phyloP scores from a whole-genome alignment of 495 filamentous ascomycete species.

The Tuber indicum region DNA sequence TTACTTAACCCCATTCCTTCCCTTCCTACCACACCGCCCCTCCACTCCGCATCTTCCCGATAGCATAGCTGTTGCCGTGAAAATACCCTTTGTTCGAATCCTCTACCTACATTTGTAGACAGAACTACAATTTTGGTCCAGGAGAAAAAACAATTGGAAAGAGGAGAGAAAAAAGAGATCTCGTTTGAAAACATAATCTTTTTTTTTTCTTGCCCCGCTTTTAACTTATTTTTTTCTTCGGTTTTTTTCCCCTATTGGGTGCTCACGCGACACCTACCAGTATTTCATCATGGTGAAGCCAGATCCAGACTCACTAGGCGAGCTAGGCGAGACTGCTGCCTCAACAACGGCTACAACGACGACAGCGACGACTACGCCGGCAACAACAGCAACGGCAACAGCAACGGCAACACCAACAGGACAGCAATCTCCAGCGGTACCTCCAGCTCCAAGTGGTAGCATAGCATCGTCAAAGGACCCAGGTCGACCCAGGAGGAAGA shows the following conservation, averaged over 20 bases:
- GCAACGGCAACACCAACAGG: background rate
- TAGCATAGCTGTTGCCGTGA: background rate
- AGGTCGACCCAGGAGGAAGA: constrained; percentile 80
- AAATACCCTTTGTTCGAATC: background rate
- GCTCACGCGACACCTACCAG: background rate
- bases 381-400: background rate
- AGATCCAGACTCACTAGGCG: constrained; percentile 2
- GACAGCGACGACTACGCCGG: background rate
- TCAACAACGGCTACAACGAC: background rate
- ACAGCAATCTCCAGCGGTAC: background rate
- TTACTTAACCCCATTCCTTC: background rate
- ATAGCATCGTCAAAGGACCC: constrained; percentile 64
- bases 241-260: background rate
- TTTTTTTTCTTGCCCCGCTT: background rate
- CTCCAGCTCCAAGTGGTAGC: constrained; percentile 14
- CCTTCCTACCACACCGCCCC: background rate
- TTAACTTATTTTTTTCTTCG: background rate
- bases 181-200: background rate
- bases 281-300: constrained; percentile 4
- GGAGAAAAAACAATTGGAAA: background rate
- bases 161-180: background rate
- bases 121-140: background rate
- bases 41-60: constrained; percentile 5
- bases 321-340: background rate
- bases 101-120: background rate